phyloP scores from a whole-genome alignment of 2,329 filamentous ascomycete species.

The Microcyclospora tardicrescens region DNA sequence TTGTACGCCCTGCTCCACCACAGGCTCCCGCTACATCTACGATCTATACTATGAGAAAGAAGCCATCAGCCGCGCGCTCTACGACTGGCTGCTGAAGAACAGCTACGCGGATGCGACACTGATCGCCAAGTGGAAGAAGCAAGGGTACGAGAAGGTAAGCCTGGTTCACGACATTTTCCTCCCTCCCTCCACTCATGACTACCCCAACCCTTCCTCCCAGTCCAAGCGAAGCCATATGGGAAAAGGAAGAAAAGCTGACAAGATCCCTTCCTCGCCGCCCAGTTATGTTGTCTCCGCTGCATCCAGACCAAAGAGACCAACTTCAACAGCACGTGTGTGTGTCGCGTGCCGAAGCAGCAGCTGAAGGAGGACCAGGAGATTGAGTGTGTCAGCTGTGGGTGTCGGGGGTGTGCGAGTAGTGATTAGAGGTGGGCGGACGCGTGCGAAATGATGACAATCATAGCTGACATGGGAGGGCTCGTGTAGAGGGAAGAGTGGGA shows the following conservation, averaged over 20 bases:
- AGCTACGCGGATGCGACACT: conserved; percentile 87
- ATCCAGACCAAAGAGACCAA: conserved; percentile 99
- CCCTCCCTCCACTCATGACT: no score
- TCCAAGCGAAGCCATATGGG: no score
- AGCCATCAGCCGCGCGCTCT: conserved; percentile 80
- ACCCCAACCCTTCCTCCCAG: no score
- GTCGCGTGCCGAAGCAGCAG: conserved; percentile 78
- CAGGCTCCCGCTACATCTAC: conserved; percentile 75
- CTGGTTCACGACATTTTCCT: conserved; percentile 1
- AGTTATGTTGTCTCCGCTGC: conserved; percentile 89
- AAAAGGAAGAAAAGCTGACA: neutral
- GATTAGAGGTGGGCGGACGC: conserved; percentile 42
- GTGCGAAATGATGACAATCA: no score
- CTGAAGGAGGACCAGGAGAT: conserved; percentile 83
- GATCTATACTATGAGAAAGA: conserved; percentile 97
- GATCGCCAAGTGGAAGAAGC: conserved; percentile 99
- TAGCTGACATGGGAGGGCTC: no score
- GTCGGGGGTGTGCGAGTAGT: conserved; percentile 74
- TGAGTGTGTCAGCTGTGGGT: conserved; percentile 91
- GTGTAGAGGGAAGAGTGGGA: no score
- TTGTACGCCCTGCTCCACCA: no score
- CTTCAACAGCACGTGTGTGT: conserved; percentile 95
- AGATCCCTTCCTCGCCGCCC: conserved; percentile 1
- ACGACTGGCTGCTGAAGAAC: conserved; percentile 96
- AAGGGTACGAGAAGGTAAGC: conserved; percentile 91